Evolutionary conservation across 306 rosid species (phyloP).

Genomic region (Gleditsia sinensis): DNA sequence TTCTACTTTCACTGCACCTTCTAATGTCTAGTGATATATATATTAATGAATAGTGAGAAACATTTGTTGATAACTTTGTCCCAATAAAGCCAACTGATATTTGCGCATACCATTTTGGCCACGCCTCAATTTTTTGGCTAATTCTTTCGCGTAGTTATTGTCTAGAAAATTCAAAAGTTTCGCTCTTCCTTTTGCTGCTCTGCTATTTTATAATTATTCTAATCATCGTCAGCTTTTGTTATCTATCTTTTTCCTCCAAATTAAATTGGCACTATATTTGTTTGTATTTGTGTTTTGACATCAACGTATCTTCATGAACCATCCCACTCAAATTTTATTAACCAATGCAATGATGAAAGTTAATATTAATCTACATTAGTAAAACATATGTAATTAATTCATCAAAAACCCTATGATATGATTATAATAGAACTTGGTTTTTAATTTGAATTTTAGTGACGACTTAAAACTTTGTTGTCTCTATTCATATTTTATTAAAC

Average conservation of each 20-base stretch:
- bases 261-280: neutral
- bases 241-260: slow-evolving; percentile 2
- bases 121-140: slow-evolving; percentile 28
- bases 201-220: neutral
- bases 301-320: slow-evolving; percentile 6
- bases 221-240: slow-evolving; percentile 4
- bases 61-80: slow-evolving; percentile 24
- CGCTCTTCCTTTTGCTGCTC: neutral
- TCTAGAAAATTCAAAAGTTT: slow-evolving; percentile 8
- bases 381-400: too few relatives aligned
- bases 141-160: slow-evolving; percentile 12
- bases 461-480: too few relatives aligned
- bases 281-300: slow-evolving; percentile 12
- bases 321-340: neutral
- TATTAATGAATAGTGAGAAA: neutral
- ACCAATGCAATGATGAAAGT: too few relatives aligned
- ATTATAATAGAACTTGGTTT: too few relatives aligned
- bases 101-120: slow-evolving; percentile 17
- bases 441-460: too few relatives aligned
- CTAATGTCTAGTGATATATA: too few relatives aligned
- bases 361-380: too few relatives aligned
- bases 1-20: neutral
- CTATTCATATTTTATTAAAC: too few relatives aligned
- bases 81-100: neutral
- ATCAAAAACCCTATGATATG: too few relatives aligned